phyloP scores from a whole-genome alignment of 768 basidiomycete genomes.

The Boletus rex-veris region DNA sequence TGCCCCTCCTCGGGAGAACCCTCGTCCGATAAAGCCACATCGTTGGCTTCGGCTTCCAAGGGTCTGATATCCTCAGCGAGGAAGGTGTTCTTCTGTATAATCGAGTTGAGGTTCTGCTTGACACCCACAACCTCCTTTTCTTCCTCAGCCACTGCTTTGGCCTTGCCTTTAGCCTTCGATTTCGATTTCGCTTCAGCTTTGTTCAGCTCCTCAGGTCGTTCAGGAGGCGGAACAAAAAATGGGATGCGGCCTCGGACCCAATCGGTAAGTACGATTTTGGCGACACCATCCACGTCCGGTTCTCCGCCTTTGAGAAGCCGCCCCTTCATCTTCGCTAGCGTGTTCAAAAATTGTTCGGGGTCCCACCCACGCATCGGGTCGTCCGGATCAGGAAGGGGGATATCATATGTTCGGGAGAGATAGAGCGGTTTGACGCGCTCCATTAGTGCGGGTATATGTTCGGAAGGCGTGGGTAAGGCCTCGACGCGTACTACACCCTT shows the following conservation, averaged over 20 bases:
- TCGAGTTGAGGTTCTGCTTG: slow-evolving; percentile 80
- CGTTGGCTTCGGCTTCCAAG: slow-evolving; percentile 47
- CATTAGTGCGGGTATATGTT: slow-evolving; percentile 87
- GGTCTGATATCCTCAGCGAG: slow-evolving; percentile 77
- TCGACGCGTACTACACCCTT: slow-evolving; percentile 98
- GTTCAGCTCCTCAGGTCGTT: slow-evolving; percentile 69
- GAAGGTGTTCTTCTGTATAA: slow-evolving; percentile 87
- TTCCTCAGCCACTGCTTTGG: slow-evolving; percentile 29
- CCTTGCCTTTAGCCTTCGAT: slow-evolving; percentile 52
- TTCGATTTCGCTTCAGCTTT: slow-evolving; percentile 43
- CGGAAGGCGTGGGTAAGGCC: slow-evolving; percentile 86
- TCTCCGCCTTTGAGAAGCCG: slow-evolving; percentile 92
- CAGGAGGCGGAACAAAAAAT: slow-evolving; percentile 92
- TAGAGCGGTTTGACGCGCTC: slow-evolving; percentile 91
- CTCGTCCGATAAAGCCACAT: slow-evolving; percentile 29
- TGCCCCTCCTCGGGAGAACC: slow-evolving; percentile 42
- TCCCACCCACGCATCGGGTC: slow-evolving; percentile 56
- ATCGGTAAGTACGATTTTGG: slow-evolving; percentile 92
- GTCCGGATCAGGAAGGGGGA: slow-evolving; percentile 58
- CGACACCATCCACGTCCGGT: slow-evolving; percentile 86
- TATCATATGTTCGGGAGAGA: slow-evolving; percentile 78
- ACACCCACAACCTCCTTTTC: slow-evolving; percentile 55
- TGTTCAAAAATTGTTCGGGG: slow-evolving; percentile 76
- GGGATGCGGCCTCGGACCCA: slow-evolving; percentile 98
- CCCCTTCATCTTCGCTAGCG: slow-evolving; percentile 87